Evolutionary conservation across 2,329 filamentous ascomycete genomes (phyloP), one percentile per base, ranked within the genome.

Genomic region (Paracoccidioides lutzii): DNA sequence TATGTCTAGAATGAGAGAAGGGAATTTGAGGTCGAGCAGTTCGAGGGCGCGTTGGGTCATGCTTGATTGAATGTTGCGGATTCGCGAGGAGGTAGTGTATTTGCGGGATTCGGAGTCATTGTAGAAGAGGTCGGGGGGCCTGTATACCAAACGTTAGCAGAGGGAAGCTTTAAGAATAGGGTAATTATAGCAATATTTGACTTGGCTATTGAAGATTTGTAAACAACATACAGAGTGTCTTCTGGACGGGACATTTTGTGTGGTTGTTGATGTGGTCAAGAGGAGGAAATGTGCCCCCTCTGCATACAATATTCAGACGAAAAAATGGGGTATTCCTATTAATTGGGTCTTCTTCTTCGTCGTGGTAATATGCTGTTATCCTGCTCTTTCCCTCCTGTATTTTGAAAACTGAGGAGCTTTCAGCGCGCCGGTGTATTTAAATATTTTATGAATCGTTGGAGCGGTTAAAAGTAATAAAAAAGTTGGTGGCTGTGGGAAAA

Each of bases 111-210:
- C 91, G 71, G 79, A 78, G 75, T 97, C 91, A 77, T 96, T 86
- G 80, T 98, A 98, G 78, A 95, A 94, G 68, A 97, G 85, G 75
- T 98, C 93, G 61, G 93, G 91, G 52, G 90, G 88, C 69, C 89
- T 94, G 70, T 51, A 2, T 37, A n/a, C 15, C 8, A 35, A 35
- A 22, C 10, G 45, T 49, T 49, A 49, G 44, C 3, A 6, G 40
- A 4, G 40, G 40, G 40, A n/a, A 4, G 12, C n/a, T 41, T 14
- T 14, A n/a, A 5, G 12, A 46, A 33, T 33, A 33, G 3, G 4
- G 12, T 22, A 5, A 12, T n/a, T 3, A 48, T 14, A 48, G 14
- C 37, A 7, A 28, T 38, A 42, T 38, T 4, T 28, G 12, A 43
- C 15, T 32, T 40, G 41, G n/a, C 9, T 43, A 48, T 35, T 41